A percentile compares a stretch with the other conserved stretches of the same genome.
phyloP scores from a whole-genome alignment of 2,329 filamentous ascomycete species.

The Fusarium protoensiforme region DNA sequence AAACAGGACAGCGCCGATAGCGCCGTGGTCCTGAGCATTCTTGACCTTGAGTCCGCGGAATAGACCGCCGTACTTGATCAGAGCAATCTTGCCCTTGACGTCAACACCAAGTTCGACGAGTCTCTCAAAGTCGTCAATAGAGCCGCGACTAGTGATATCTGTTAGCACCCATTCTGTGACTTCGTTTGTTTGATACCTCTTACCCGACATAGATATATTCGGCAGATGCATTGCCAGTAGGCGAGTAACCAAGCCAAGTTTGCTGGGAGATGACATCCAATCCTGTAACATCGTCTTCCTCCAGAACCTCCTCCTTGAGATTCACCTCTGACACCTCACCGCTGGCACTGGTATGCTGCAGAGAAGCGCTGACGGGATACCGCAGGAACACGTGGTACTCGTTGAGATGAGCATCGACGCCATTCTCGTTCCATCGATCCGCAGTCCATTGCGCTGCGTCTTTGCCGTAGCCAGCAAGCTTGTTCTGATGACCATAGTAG shows the following conservation, averaged over 20 bases:
- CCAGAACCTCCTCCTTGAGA: conserved; percentile 77
- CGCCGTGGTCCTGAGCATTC: conserved; percentile 84
- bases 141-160: conserved; percentile 63
- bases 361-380: conserved; percentile 67
- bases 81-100: conserved; percentile 80
- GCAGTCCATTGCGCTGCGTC: conserved; percentile 53
- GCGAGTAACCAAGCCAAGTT: conserved; percentile 86
- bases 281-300: conserved; percentile 79
- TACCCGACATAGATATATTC: conserved; percentile 81
- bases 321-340: conserved; percentile 70
- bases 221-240: conserved; percentile 79
- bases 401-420: conserved; percentile 48
- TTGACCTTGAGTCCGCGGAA: conserved; percentile 88
- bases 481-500: conserved; percentile 53
- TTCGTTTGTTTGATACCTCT: too few relatives aligned
- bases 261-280: conserved; percentile 72
- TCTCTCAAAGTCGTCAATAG: conserved; percentile 78
- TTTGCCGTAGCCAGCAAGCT: conserved; percentile 51
- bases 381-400: conserved; percentile 70
- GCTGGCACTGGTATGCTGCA: conserved; percentile 53
- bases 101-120: conserved; percentile 74
- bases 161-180: too few relatives aligned
- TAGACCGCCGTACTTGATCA: conserved; percentile 79
- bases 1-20: conserved; percentile 84
- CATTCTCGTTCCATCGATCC: conserved; percentile 51